Evolutionary conservation across 805 yeast genomes (phyloP), one percentile per base, ranked within the genome.

Genomic region (Maudiozyma saulgeensis): DNA sequence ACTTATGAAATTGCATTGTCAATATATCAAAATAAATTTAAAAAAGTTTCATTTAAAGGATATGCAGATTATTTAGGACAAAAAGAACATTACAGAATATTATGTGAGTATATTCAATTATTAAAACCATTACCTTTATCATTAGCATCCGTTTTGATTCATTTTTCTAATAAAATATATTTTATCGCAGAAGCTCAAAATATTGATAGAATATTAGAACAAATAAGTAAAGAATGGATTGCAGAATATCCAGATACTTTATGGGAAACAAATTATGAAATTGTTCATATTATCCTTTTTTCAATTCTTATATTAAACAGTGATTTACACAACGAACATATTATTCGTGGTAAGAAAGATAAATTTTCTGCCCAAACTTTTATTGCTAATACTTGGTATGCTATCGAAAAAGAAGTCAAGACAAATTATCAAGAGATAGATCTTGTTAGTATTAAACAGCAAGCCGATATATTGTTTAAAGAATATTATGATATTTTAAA

Each of bases 111-210:
- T 56, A 61, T 77, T 64, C 46, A 53, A 2, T 53, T 73, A 15
- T 69, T 75, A 47, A 58, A 64, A 40, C 77, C 76, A 47, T 67
- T 75, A 63, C 73, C 74, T 44, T 57, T 70, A n/a, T 76, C 78
- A 49, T 66, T 87, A 43, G 67, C 86, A 41, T 63, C 66, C 2
- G 71, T 88, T 1, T 72, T 88, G 16, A 69, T 88, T 32, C 64
- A 65, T 43, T 68, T 87, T 32, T 87, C 95, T 55, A 73, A 76
- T 38, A 77, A 74, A 54, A 61, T 87, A n/a, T 84, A 82, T 65
- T 73, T 88, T 57, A 79, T 80, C 59, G 96, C 91, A 6, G 96
- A 88, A 66, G 80, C 93, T 2, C 90, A 84, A 57, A 84, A 83
- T 58, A 80, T 87, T 47, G 93, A 87, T 64, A 74, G 86, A 45